phyloP scores from a whole-genome alignment of 2,329 filamentous ascomycete genomes.

The Metarhizium humberi region DNA sequence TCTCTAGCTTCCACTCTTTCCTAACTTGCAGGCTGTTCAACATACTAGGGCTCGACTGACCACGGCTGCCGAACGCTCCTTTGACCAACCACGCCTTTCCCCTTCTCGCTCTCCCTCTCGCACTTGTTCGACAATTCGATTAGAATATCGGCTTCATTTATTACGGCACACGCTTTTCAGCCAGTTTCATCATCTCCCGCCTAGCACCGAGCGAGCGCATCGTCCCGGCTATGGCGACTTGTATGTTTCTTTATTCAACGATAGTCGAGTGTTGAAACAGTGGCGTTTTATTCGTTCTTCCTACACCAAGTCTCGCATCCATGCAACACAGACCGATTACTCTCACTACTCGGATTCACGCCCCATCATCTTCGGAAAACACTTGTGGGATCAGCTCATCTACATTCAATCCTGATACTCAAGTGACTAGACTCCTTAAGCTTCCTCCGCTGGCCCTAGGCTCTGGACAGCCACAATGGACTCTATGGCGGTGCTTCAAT shows the following conservation, averaged over 20 bases:
- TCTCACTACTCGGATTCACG: background rate
- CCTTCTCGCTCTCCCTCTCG: background rate
- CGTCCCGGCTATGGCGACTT: background rate
- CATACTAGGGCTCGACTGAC: background rate
- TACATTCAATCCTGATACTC: background rate
- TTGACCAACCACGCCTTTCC: background rate
- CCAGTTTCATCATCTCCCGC: background rate
- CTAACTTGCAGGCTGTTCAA: background rate
- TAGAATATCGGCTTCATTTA: background rate
- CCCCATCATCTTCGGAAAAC: background rate
- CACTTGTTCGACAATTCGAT: background rate
- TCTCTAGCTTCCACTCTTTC: background rate
- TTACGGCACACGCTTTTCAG: background rate
- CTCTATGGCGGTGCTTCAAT: slow-evolving; percentile 11
- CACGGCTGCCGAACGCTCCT: background rate
- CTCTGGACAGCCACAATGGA: slow-evolving; percentile 11
- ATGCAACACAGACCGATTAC: background rate
- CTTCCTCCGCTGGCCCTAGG: slow-evolving; percentile 8
- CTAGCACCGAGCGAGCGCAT: background rate
- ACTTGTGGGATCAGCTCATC: background rate
- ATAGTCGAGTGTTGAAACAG: background rate
- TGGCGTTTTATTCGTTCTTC: background rate
- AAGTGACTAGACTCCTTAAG: background rate
- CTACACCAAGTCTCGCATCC: background rate
- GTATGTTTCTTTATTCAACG: background rate